Base-by-base conservation (phyloP, 768 basidiomycete genomes). In the Suillus decipiens region DNA sequence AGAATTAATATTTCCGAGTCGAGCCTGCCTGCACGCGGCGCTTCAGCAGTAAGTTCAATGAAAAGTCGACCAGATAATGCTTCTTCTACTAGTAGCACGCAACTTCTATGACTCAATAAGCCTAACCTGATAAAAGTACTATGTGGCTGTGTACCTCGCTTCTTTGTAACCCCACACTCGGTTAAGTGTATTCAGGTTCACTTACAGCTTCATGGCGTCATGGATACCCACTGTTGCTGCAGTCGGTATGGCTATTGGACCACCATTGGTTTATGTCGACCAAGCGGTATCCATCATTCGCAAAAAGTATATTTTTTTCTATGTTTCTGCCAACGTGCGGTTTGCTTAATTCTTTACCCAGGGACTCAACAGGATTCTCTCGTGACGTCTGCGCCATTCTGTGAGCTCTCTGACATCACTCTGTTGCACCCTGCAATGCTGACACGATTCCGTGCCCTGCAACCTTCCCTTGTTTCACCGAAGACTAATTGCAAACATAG, bases 361-460 rank as follows among this genome's bases (percentile, higher is more conserved):
- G 93, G 76, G 90, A 94, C 68, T 83, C 92, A 5, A 89, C 89
- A 45, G 93, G 93, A 3, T 95, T 95, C 72, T 93, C 93, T 61
- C 84, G 86, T 70, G 93, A 95, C 71, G 87, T 94, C 60, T 93
- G 92, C 70, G 93, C 89, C 9, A 93, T 95, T 63, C 76, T 95
- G 87, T 92, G 64, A 74, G 78, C 75, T 63, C 42, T 11, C 22
- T 22, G 43, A 22, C 19, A 41, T 47, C 59, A 39, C 51, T 43
- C 15, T 60, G 36, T 15, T 59, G 33, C 64, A 45, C 34, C 51
- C 28, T 48, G 58, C 63, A 70, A 56, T 71, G 22, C 28, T 45
- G 28, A 42, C 63, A 59, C 58, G 45, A 60, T 61, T 47, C 12
- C 59, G 39, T 62, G 45, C 39, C 53, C 28, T 48, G 50, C 61